Percentiles rank a stretch among this genome's conserved stretches.
Conservation (phyloP, 129 eudicot genomes). For the Mikania micrantha region DNA sequence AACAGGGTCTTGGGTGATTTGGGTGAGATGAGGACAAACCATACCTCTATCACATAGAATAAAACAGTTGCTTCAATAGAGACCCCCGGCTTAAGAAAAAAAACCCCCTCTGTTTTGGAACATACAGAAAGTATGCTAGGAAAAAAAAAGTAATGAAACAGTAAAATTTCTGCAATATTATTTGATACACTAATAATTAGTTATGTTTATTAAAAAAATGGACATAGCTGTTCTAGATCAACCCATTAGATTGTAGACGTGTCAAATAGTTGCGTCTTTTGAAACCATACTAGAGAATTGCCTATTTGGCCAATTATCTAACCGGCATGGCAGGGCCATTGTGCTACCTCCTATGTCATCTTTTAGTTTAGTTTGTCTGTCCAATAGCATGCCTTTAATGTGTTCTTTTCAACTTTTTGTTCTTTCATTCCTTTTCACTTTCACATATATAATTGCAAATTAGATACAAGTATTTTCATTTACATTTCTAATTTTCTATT, state of each 20-base stretch:
- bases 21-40: no score
- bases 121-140: no score
- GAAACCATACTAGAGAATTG: background rate
- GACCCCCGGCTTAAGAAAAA: no score
- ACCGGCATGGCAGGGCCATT: background rate
- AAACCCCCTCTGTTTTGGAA: no score
- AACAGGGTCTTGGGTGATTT: no score
- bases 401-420: background rate
- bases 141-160: no score
- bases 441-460: background rate
- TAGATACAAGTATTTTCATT: background rate
- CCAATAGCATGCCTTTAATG: background rate
- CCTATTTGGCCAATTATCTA: background rate
- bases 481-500: conserved; percentile 9
- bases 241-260: background rate
- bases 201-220: background rate
- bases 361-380: background rate
- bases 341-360: background rate
- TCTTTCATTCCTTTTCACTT: background rate
- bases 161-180: no score
- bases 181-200: no score
- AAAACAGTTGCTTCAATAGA: no score
- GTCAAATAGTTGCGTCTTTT: background rate
- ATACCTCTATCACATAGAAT: no score
- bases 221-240: background rate